phyloP scores from a whole-genome alignment of 2,329 filamentous ascomycete genomes.

The Torrubiella hemipterigena region DNA sequence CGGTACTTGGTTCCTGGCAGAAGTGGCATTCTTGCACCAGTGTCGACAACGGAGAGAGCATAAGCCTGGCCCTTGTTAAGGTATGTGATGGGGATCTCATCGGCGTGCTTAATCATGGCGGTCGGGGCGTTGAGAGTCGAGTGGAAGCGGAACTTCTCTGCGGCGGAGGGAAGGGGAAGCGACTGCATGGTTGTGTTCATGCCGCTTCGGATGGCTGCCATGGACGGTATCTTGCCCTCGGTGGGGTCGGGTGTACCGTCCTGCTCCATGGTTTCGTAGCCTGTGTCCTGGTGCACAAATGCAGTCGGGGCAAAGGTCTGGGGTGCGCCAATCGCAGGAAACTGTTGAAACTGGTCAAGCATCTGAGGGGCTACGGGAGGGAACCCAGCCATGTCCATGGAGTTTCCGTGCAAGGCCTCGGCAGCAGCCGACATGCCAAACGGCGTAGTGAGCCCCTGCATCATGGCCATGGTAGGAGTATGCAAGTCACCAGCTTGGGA shows the following conservation, averaged over 20 bases:
- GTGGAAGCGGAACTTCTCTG: conserved; percentile 77
- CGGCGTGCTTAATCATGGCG: conserved; percentile 81
- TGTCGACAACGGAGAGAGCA: conserved; percentile 74
- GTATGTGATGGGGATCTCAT: conserved; percentile 95
- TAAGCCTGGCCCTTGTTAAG: conserved; percentile 97
- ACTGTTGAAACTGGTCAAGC: conserved; percentile 59
- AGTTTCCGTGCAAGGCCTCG: conserved; percentile 46
- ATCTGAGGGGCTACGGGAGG: conserved; percentile 49
- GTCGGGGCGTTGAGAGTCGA: conserved; percentile 87
- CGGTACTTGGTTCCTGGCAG: conserved; percentile 60
- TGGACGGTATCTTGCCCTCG: conserved; percentile 38
- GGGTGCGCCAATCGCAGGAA: conserved; percentile 46
- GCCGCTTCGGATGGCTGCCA: conserved; percentile 30
- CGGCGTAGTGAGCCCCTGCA: conserved; percentile 69
- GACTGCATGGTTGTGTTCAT: too few relatives aligned
- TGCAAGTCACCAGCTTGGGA: conserved; percentile 77
- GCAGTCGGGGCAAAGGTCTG: conserved; percentile 61
- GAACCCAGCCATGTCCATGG: conserved; percentile 58
- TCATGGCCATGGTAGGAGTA: conserved; percentile 63
- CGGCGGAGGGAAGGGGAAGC: conserved; percentile 36
- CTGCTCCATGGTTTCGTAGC: conserved; percentile 69
- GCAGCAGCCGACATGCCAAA: conserved; percentile 66
- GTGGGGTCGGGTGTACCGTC: conserved; percentile 51
- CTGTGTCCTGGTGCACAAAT: conserved; percentile 70
- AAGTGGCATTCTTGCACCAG: conserved; percentile 46